Conservation (phyloP, 305 asterid genomes). For the Solanum chacoense region DNA sequence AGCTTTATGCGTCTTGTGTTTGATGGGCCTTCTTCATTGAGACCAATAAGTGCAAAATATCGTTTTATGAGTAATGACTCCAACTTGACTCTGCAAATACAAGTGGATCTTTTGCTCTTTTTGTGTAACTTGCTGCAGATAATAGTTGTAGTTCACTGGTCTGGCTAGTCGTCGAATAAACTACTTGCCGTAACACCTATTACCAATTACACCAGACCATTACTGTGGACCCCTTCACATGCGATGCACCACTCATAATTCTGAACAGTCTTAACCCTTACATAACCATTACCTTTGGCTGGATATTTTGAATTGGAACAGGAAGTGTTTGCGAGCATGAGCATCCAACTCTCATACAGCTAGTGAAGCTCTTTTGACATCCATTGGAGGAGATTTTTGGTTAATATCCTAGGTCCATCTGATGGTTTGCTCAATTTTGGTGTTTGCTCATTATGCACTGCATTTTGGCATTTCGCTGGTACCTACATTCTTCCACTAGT, state of each 20-base stretch:
- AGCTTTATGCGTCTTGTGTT: neutral
- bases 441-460: neutral
- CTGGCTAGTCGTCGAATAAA: neutral
- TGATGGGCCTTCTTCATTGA: neutral
- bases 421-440: neutral
- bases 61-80: neutral
- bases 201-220: neutral
- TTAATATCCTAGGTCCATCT: neutral
- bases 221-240: neutral
- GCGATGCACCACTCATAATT: neutral
- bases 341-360: neutral
- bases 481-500: neutral
- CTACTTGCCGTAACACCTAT: neutral
- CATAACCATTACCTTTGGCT: neutral
- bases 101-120: neutral
- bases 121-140: neutral
- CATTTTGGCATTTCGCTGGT: neutral
- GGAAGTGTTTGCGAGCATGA: neutral
- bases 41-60: neutral
- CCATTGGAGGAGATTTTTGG: neutral
- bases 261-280: neutral
- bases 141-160: neutral
- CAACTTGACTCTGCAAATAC: neutral
- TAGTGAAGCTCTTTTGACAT: neutral
- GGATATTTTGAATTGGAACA: neutral